These are phyloP conservation scores for Aspergillus wentii DNA, from an alignment of 495 filamentous ascomycete genomes.

Conservation along the genomic window DNA sequence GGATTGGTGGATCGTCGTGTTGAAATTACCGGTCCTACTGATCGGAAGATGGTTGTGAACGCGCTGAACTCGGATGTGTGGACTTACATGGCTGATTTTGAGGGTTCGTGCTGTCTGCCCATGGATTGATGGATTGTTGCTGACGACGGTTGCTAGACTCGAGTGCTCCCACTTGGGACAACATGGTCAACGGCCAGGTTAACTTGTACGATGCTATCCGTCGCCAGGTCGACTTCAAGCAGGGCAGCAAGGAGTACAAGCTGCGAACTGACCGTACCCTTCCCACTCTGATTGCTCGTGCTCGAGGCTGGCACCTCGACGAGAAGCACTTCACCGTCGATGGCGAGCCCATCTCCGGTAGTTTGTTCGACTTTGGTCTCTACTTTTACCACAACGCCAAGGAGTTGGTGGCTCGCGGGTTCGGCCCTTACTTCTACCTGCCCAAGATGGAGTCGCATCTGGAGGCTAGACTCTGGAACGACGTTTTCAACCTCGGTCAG, in stretches of 20 bases:
- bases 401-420: conserved; percentile 77
- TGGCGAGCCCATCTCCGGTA: conserved; percentile 89
- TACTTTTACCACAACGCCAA: conserved; percentile 99
- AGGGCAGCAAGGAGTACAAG: conserved; percentile 93
- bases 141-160: conserved; percentile 59
- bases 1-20: conserved; percentile 91
- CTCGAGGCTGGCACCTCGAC: conserved; percentile 91
- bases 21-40: conserved; percentile 98
- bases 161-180: conserved; percentile 96
- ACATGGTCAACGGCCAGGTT: conserved; percentile 98
- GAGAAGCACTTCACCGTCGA: conserved; percentile 98
- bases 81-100: conserved; percentile 99
- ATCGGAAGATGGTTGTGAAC: conserved; percentile 99
- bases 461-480: conserved; percentile 97
- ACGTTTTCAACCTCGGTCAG: conserved; percentile 95
- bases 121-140: not conserved
- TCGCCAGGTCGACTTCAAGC: conserved; percentile 93
- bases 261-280: conserved; percentile 79
- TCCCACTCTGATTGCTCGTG: conserved; percentile 80
- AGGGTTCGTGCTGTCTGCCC: conserved; percentile 52
- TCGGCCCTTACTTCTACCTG: conserved; percentile 97
- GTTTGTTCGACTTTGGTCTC: conserved; percentile 95
- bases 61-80: conserved; percentile 95
- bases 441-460: conserved; percentile 99
- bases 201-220: conserved; percentile 98